Conservation (phyloP, 257 asterid genomes). For the Nyctanthes arbortristis region DNA sequence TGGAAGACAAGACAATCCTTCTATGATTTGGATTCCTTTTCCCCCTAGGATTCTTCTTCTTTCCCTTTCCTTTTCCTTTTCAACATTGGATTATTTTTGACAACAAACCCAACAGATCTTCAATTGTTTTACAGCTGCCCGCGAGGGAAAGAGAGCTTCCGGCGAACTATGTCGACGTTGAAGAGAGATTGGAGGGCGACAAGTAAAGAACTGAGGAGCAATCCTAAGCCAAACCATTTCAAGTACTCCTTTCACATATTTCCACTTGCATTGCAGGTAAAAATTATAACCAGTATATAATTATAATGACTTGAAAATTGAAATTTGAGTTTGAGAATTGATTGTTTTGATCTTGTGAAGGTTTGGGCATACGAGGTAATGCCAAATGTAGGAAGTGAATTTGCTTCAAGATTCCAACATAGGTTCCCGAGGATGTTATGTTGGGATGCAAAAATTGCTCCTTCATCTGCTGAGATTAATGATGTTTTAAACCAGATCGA, state of each 20-base stretch:
- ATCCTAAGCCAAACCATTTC: slow-evolving; percentile 5
- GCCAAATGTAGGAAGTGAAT: background rate
- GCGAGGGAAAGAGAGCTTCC: background rate
- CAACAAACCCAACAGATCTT: too few species aligned
- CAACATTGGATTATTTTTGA: too few species aligned
- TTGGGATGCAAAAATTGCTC: background rate
- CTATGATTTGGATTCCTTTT: too few species aligned
- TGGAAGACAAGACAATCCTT: too few species aligned
- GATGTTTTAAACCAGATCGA: background rate
- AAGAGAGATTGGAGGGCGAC: slow-evolving; percentile 6
- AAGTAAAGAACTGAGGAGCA: background rate
- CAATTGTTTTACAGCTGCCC: background rate
- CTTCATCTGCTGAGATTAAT: background rate
- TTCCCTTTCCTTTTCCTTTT: too few species aligned
- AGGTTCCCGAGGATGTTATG: background rate
- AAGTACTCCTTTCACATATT: background rate
- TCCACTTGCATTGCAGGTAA: slow-evolving; percentile 9
- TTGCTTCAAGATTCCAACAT: slow-evolving; percentile 2
- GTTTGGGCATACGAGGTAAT: slow-evolving; percentile 8
- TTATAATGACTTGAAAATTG: background rate
- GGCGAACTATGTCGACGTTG: background rate
- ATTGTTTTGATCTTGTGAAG: background rate
- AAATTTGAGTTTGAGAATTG: background rate
- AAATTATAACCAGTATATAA: background rate
- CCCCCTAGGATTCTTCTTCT: too few species aligned